A percentile compares a stretch with the other conserved stretches of the same genome.
These are phyloP conservation scores for Crithidia bombi DNA, from an alignment of 208 protist genomes.

Conservation along the genomic window DNA sequence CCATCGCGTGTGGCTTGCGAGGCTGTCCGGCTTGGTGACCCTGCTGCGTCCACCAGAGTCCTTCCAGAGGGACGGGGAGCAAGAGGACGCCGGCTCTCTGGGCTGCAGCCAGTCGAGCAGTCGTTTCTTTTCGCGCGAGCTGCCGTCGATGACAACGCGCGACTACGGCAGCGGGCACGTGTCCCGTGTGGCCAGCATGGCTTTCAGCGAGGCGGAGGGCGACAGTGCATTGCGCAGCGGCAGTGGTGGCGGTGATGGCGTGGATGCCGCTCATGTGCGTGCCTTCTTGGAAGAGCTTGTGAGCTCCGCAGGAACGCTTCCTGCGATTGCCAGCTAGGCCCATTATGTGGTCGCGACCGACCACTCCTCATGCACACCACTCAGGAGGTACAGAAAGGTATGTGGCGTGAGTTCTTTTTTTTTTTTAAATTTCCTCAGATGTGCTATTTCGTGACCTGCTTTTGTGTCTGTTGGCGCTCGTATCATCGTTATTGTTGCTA, in stretches of 20 bases:
- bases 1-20: slow-evolving; percentile 18
- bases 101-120: not conserved
- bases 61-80: not conserved
- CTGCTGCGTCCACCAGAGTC: slow-evolving; percentile 18
- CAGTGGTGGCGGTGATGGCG: not conserved
- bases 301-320: not conserved
- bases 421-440: too few species aligned
- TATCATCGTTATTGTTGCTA: too few species aligned
- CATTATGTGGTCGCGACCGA: too few species aligned
- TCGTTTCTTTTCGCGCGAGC: slow-evolving; percentile 13
- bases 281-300: slow-evolving; percentile 31
- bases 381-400: too few species aligned
- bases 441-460: too few species aligned
- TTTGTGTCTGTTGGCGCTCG: too few species aligned
- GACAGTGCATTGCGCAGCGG: not conserved
- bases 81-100: not conserved
- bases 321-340: not conserved
- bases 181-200: slow-evolving; percentile 32
- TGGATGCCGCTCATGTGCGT: slow-evolving; percentile 9
- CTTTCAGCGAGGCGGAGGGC: slow-evolving; percentile 31
- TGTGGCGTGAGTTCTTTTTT: too few species aligned
- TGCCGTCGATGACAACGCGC: slow-evolving; percentile 2
- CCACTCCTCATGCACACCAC: too few species aligned
- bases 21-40: slow-evolving; percentile 20
- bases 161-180: slow-evolving; percentile 12